Percentiles rank a stretch among this genome's conserved stretches.
Conservation (phyloP, 139 green algal species). For the Chlamydomonas schloesseri region DNA sequence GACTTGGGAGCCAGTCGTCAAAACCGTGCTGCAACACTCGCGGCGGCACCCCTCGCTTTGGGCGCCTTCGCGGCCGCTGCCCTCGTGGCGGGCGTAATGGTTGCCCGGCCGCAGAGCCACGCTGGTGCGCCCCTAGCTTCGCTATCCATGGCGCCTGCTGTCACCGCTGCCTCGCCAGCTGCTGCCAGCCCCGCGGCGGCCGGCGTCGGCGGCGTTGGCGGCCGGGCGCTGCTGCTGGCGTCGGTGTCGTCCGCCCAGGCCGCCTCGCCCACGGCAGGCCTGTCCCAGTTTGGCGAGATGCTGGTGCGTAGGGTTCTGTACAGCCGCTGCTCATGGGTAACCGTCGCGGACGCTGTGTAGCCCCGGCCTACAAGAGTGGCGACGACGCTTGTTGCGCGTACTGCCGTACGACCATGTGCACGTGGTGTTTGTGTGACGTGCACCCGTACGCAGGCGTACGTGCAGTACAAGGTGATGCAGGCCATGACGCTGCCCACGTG, state of each 20-base stretch:
- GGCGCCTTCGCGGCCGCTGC: not conserved
- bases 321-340: too few species aligned
- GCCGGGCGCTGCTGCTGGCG: not conserved
- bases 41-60: not conserved
- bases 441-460: not conserved
- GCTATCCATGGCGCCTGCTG: not conserved
- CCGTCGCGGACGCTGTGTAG: too few species aligned
- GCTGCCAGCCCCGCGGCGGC: too few species aligned
- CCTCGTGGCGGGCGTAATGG: not conserved
- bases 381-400: too few species aligned
- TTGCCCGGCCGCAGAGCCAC: not conserved
- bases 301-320: not conserved
- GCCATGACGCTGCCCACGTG: constrained; percentile 21
- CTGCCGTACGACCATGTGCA: too few species aligned
- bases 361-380: too few species aligned
- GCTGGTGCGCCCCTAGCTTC: too few species aligned
- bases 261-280: not conserved
- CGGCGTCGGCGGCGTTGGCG: too few species aligned
- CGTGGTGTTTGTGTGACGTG: too few species aligned
- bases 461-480: constrained; percentile 31
- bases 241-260: not conserved
- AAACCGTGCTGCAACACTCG: too few species aligned
- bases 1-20: too few species aligned
- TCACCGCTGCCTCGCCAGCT: not conserved
- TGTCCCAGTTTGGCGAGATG: not conserved